Evolutionary conservation across 768 basidiomycete genomes (phyloP), one percentile per base, ranked within the genome.

Genomic region (Sporobolomyces roseus): DNA sequence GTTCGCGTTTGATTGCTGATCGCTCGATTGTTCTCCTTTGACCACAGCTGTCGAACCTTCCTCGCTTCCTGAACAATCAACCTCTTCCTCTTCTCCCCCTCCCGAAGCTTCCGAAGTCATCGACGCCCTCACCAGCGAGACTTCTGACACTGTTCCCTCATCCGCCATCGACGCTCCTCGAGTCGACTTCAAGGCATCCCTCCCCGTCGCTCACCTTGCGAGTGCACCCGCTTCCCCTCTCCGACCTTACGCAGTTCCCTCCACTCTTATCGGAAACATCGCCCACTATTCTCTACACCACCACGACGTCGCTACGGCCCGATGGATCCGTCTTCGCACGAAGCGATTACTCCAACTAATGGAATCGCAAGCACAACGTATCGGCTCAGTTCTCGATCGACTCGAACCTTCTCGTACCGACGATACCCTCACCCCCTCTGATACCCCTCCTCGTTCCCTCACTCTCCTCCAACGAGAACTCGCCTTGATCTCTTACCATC

Each of bases 181-280:
- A 1, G 9, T 43, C 9, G 36, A 45, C 51, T 67, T 45, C 32
- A 46, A 33, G 30, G 32, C 46, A 13, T 43, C 61, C 9, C 56
- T 36, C 43, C 41, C 43, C 62, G n/a, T 46, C 41, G 17, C 43
- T 3, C 62, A 71, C 45, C 61, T 64, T 21, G 52, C 54, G 3
- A 21, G n/a, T 17, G 2, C 68, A 1, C 68, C 68, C 16, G 14
- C 63, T 2, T 19, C 45, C 1, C 66, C 63, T 3, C 7, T 46
- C 10, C 38, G 50, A 12, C 63, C 63, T n/a, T 72, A 68, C 51
- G 32, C 8, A 32, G 32, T 72, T 13, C 63, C 71, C 14, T 65
- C 63, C 2, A 48, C 54, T 21, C 55, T 72, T 36, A 48, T 72
- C 35, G 36, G 33, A 30, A 52, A 52, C 46, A 32, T 65, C 45